Base-by-base conservation (phyloP, 169 alveolate species). In the Plasmodium yoelii region DNA sequence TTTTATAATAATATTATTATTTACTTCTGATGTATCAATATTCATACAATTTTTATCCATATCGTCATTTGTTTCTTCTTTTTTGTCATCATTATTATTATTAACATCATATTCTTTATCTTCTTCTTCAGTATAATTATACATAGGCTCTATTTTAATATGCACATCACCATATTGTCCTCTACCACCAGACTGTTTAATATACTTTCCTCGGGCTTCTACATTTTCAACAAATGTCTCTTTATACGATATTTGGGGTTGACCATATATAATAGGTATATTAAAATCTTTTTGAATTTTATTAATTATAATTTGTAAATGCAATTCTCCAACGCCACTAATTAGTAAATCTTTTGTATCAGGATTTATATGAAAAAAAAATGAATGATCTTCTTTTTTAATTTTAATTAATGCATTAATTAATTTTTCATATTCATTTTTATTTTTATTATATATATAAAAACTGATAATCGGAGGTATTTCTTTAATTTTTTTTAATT, bases 261-360 rank as follows among this genome's bases (percentile, higher is more conserved):
- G 93, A 39, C 99, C 99, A 3, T 97, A 90, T 18, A 90, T 84
- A 10, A 96, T 92, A 47, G 95, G 95, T 51, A 97, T 91, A 49
- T 94, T 94, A 92, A 94, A 96, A 90, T 98, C 99, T 19, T 97
- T 94, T 77, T 93, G 93, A 24, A 98, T 92, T 70, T 99, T 94
- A 69, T 98, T 98, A 34, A 97, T 94, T 59, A 97, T 87, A 64
- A 98, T 96, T 90, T 98, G 99, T 87, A 98, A 88, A 88, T 98
- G 99, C 39, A 98, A 94, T 88, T 98, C 99, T 47, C 99, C 99
- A 94, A 97, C 93, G 28, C 99, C 98, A 73, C 96, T 93, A 56
- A 95, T 93, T 55, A 96, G 90, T 18, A 97, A 77, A 57, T 96
- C 95, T n/a, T 95, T 94, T 44, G 97, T 94, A 57, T 95, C 99